Base-by-base conservation (phyloP, 179 eudicot genomes). In the Beta lomatogona region DNA sequence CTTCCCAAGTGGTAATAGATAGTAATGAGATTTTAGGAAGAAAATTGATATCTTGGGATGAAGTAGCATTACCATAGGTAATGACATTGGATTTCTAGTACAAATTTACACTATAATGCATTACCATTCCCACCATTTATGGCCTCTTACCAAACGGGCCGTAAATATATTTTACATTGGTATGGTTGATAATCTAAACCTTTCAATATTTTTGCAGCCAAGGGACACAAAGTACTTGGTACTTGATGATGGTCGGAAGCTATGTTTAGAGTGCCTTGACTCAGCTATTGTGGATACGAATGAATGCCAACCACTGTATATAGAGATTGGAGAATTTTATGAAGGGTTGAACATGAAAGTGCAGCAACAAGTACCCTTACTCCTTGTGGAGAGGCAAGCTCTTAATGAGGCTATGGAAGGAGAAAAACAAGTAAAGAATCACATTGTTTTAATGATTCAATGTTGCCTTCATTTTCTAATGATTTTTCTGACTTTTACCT, bases 391-490 rank as follows among this genome's bases (percentile, higher is more conserved):
- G 89, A 94, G 99, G 82, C 94, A 93, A 82, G 98, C 98, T 22
- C 87, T 96, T 48, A 96, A 96, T 76, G 99, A 96, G 86, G 99
- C 99, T 87, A 94, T 96, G 99, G 99, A 96, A 85, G 99, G 99
- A 75, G 99, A 96, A 85, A 96, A 92, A 82, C 91, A 86, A 81
- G 99, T 96, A 84, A 88, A 67, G 18, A 10, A 10, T 14, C 18
- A 28, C n/a, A 2, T 7, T 0, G 5, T 57, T 1, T 18, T 45
- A 22, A 50, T 6, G 64, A 19, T 19, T 15, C 45, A 5, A 46
- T 44, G 4, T 31, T 25, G 10, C 45, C 12, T 61, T 68, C 19
- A 4, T 57, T 71, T 7, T 21, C 9, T 13, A 41, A 7, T 60
- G 14, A 59, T 64, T 9, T 22, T 53, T 48, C 63, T 78, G 63